Evolutionary conservation across 257 asterid genomes (phyloP), one percentile per base, ranked within the genome.

Genomic region (Solanum arcanum): DNA sequence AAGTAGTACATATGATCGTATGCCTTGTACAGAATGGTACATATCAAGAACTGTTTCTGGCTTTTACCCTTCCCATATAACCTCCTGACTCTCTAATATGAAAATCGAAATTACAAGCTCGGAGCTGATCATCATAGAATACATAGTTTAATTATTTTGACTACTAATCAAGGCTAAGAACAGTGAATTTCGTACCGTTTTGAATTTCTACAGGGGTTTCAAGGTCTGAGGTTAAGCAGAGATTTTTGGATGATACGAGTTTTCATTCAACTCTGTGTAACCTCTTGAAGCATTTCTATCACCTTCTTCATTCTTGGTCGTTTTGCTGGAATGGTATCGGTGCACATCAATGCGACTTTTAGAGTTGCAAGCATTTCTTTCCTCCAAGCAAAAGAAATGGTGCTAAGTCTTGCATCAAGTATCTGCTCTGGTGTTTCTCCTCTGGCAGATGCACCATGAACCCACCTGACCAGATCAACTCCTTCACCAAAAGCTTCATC

Each of bases 401-500:
- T 97, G 91, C 99, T 97, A 14, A 96, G 95, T 93, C 88, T 92
- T 20, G 98, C 88, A 86, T 97, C 99, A 10, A 97, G 99, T 83
- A 97, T 97, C 94, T 96, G 99, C 92, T 97, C 99, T 0, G 99
- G 99, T 20, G 99, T 97, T 89, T 97, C 99, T 62, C 98, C 99
- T 76, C 99, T 91, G 35, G 90, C 86, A 2, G 98, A 95, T 1
- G 99, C 99, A 6, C 93, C 91, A 31, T 95, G 98, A 85, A 97
- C 99, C 99, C 99, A 97, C 89, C 94, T 96, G 92, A 97, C 99
- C 93, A 97, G 87, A 93, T 96, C 99, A 62, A 97, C 89, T 86
- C 99, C 99, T 89, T 97, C 99, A 1, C 98, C 99, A 60, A 97
- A 96, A 15, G 93, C 98, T 89, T 97, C 99, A 27, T 97, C 98